Base-by-base conservation (phyloP, 1,284 basidiomycete genomes). In the Neolentinus lepideus region DNA sequence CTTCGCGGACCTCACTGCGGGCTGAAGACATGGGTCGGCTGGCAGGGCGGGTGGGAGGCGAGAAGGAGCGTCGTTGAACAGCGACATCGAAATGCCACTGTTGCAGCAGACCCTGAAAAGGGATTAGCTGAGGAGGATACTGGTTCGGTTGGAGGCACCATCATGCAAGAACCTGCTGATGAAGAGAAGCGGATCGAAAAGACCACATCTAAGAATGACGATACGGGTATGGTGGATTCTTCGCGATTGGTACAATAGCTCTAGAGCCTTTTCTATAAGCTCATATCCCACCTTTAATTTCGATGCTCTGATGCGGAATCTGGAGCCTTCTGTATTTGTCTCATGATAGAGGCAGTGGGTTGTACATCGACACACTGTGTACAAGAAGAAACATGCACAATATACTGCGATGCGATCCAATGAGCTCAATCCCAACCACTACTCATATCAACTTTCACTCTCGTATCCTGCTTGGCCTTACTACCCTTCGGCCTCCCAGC, bases 401-500 rank as follows among this genome's bases (percentile, higher is more conserved):
- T 16, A 43, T 6, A 43, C 38, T n/a, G 6, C 38, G 4, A 43
- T 46, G 36, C 51, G 25, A 12, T 25, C 47, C 6, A 33, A 29
- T 12, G 9, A 8, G 21, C 16, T 35, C 71, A 85, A 48, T 81
- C 84, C 86, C 88, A 90, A 46, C 82, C 71, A 24, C 79, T 83
- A 59, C 78, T 73, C 56, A 74, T 75, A 64, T 88, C 85, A 10
- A 85, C 62, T 64, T 83, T 81, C 29, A 90, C 78, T 57, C 80
- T 77, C 31, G 71, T 79, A 63, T 90, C 88, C 63, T 83, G 82
- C 71, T 93, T 94, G 58, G 85, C 88, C 69, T 95, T 94, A 66
- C 88, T 90, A 16, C 93, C 92, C 63, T 85, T 84, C 21, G 83
- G 75, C 47, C 90, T 77, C 25, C 92, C 92, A 26, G 80, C 75